Evolutionary conservation across 2,329 filamentous ascomycete genomes (phyloP), one percentile per base, ranked within the genome.

Genomic region (Aspergillus sp.): DNA sequence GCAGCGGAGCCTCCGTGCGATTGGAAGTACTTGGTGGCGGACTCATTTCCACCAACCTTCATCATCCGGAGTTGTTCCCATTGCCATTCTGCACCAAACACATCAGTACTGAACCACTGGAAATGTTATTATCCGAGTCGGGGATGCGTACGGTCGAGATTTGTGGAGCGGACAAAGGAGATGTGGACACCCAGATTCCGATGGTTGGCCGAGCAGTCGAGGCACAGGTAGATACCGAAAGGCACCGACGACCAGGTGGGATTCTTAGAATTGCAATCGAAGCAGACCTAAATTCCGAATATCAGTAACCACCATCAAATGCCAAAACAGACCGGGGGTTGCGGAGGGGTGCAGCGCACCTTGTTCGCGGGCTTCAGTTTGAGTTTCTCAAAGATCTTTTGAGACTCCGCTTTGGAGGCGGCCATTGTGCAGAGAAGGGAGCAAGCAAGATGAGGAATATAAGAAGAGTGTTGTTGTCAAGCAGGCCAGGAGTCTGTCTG

Each of bases 31-130:
- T 95, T 96, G 63, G 90, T 96, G 43, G 93, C 93, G 49, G 90
- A 95, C 73, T 97, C 91, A 65, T 98, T 98, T 49, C 93, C 93
- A 56, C 93, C 93, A 13, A 97, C 90, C 74, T 98, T 98, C 91
- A 98, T 97, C 49, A 91, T 73, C 45, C 93, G 87, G 51, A 98
- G 80, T 70, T 98, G 93, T 59, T 96, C 90, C 93, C 93, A 98
- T 86, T 96, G 90, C 93, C 93, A 98, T 76, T 88, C 85, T 88
- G 60, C 27, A 33, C 41, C 27, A 23, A 41, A 44, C 43, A 27
- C 41, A 45, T 43, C n/a, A 20, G 68, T 54, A 66, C 61, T 43
- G 41, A 48, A 44, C 19, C 20, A 35, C n/a, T 33, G 48, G 22
- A 33, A 20, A 7, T 37, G n/a, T 32, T 12, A 4, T 41, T 12